phyloP scores from a whole-genome alignment of 257 asterid species.

The Parsonsia alboflavescens region DNA sequence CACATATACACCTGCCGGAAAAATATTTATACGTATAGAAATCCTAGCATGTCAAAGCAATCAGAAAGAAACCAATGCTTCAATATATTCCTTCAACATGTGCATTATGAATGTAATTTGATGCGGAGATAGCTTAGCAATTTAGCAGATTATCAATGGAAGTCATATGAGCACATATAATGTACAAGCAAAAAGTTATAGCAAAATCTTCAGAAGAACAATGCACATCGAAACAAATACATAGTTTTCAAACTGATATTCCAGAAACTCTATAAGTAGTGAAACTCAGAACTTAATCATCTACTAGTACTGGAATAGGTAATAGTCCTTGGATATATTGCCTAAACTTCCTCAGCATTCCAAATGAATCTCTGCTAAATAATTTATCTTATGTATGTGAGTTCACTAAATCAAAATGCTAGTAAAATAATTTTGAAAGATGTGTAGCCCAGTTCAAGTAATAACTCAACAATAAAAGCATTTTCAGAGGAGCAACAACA shows the following conservation, averaged over 20 bases:
- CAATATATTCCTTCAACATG: background rate
- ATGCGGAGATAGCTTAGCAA: background rate
- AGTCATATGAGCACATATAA: background rate
- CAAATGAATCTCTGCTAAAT: background rate
- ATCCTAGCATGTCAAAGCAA: background rate
- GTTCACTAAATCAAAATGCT: background rate
- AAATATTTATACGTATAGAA: background rate
- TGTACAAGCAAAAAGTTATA: background rate
- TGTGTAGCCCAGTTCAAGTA: background rate
- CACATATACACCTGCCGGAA: conserved; percentile 74
- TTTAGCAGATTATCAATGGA: background rate
- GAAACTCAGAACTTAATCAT: background rate
- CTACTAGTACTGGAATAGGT: background rate
- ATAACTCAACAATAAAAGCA: background rate
- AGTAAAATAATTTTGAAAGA: background rate
- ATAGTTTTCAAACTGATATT: background rate
- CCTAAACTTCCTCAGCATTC: background rate
- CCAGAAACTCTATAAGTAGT: background rate
- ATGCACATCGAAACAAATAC: background rate
- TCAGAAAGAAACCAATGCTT: background rate
- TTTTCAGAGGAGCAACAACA: background rate
- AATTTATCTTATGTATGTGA: background rate
- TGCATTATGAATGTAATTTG: background rate
- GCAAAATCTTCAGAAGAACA: background rate
- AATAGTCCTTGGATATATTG: background rate